Conservation (phyloP, 2,329 filamentous ascomycete genomes). For the Corynespora cassiicola region DNA sequence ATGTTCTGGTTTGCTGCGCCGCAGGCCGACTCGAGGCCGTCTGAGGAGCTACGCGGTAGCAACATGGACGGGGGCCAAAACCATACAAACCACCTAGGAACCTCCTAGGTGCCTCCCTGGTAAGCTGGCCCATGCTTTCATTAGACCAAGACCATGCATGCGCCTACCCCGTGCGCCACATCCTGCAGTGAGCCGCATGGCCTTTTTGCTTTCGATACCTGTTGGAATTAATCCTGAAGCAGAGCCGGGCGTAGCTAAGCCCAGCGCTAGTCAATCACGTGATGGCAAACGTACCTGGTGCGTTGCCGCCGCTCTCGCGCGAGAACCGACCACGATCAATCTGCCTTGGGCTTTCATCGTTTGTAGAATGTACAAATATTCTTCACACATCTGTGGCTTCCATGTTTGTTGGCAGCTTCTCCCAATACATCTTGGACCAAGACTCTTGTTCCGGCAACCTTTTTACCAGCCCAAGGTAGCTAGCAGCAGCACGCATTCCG, state of each 20-base stretch:
- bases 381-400: slow-evolving; percentile 3
- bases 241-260: slow-evolving; percentile 13
- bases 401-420: not conserved
- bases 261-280: slow-evolving; percentile 14
- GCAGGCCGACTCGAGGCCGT: too few species aligned
- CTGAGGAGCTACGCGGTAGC: too few species aligned
- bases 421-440: not conserved
- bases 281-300: too few species aligned
- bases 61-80: too few species aligned
- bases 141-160: too few species aligned
- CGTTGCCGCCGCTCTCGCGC: slow-evolving; percentile 6
- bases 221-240: slow-evolving; percentile 10
- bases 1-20: too few species aligned
- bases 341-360: not conserved
- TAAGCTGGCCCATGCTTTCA: too few species aligned
- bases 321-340: slow-evolving; percentile 5
- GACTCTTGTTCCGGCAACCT: not conserved
- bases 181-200: too few species aligned
- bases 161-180: too few species aligned
- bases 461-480: not conserved
- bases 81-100: too few species aligned
- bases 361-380: slow-evolving; percentile 11
- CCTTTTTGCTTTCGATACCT: too few species aligned
- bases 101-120: too few species aligned
- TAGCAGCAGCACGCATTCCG: not conserved